Conservation (phyloP, 352 stramenopile species). For the Phytophthora pini region DNA sequence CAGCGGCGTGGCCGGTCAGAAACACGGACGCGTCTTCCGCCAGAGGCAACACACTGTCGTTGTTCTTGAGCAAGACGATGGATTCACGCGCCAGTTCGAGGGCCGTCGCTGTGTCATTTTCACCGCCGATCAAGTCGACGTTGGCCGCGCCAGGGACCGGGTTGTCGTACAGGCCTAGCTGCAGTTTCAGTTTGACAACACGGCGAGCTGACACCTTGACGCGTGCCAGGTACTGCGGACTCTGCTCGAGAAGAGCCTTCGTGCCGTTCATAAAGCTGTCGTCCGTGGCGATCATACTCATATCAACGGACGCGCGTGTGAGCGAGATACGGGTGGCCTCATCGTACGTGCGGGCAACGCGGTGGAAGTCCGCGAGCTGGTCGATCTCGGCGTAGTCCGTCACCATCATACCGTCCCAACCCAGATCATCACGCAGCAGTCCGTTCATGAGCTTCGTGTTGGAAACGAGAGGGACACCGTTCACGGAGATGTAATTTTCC, state of each 20-base stretch:
- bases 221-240: conserved; percentile 30
- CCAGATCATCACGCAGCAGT: too few species aligned
- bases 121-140: conserved; percentile 39
- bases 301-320: too few species aligned
- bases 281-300: too few species aligned
- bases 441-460: too few species aligned
- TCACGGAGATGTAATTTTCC: conserved; percentile 92
- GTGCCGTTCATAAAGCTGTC: too few species aligned
- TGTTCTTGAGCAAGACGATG: conserved; percentile 35
- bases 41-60: conserved; percentile 20
- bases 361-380: too few species aligned
- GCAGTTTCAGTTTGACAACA: conserved; percentile 65
- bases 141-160: conserved; percentile 48
- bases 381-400: too few species aligned
- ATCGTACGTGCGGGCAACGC: too few species aligned
- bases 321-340: too few species aligned
- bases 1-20: conserved; percentile 38
- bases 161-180: conserved; percentile 61
- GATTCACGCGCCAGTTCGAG: conserved; percentile 67
- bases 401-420: too few species aligned
- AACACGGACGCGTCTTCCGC: conserved; percentile 13
- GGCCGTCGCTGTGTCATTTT: conserved; percentile 44
- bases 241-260: conserved; percentile 19
- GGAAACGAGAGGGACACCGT: conserved; percentile 40
- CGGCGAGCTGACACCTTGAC: conserved; percentile 54